Base-by-base conservation (phyloP, 2,329 filamentous ascomycete genomes). In the Exophiala calicioides region DNA sequence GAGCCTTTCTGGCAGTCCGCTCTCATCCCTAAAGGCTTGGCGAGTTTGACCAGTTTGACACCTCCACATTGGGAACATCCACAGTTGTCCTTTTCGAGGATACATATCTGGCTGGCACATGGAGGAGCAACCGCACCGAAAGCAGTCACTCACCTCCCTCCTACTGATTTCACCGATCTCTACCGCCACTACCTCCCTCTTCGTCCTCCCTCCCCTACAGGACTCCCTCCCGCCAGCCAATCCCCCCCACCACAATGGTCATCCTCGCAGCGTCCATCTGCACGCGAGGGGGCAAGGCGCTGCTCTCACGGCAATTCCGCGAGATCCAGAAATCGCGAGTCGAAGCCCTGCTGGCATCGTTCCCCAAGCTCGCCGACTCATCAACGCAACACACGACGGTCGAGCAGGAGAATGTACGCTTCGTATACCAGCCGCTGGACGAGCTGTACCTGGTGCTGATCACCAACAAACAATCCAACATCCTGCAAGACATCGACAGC, bases 381-480 rank as follows among this genome's bases (percentile, higher is more conserved):
- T 88, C 90, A 52, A 96, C 90, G 41, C 93, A 98, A 72, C 93
- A 98, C 71, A 98, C 93, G 20, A 98, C 88, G 4, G 90, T 97
- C 62, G 93, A 98, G 73, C 90, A 97, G 73, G 94, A 98, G 76
- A 97, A 95, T 75, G 93, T 98, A 65, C 91, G 93, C 74, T 98
- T 96, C 67, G 93, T 98, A 49, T 98, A 98, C 77, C 93, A 98
- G 70, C 94, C 93, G 51, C 80, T 98, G 57, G 94, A 98, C 73
- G 94, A 98, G 76, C 84, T 98, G 57, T 98, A 98, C 80, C 97
- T 98, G 82, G 91, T 98, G 58, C 83, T 98, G 64, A 97, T 98
- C 72, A 98, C 94, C 69, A 98, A 98, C 78, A 87, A 90, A 62
- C 93, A 97, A 77, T 97, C 91, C 70, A 98, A 98, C 73, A 98